phyloP scores from a whole-genome alignment of 2,329 filamentous ascomycete genomes.

The Hypoxylon sp. region DNA sequence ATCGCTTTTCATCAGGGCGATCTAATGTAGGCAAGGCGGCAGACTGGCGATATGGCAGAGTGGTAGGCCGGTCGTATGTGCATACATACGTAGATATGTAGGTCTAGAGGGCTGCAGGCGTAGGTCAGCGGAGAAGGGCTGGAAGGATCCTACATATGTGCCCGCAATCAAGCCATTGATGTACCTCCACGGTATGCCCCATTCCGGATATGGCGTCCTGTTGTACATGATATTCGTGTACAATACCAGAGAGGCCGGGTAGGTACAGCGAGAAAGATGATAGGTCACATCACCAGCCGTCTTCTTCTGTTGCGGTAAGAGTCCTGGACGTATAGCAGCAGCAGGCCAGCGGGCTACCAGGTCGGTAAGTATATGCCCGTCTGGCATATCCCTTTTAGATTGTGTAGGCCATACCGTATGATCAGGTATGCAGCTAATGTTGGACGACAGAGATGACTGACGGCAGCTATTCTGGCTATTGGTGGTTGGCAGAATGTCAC shows the following conservation, averaged over 20 bases:
- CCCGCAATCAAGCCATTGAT: not conserved
- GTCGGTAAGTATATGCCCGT: not conserved
- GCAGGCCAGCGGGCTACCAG: too few relatives aligned
- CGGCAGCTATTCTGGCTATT: slow-evolving; percentile 17
- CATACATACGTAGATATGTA: slow-evolving; percentile 13
- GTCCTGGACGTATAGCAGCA: too few relatives aligned
- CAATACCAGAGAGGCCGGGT: too few relatives aligned
- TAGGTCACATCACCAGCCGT: slow-evolving; percentile 3
- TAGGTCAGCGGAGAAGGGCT: slow-evolving; percentile 31
- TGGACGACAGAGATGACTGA: not conserved
- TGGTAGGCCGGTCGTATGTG: too few relatives aligned
- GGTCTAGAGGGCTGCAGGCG: slow-evolving; percentile 5
- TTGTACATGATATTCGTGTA: not conserved
- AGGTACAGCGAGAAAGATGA: not conserved
- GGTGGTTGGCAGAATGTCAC: slow-evolving; percentile 5
- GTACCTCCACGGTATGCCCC: not conserved
- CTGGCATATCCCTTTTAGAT: too few relatives aligned
- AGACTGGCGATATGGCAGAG: too few relatives aligned
- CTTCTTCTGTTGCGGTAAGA: slow-evolving; percentile 13
- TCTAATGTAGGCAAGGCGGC: slow-evolving; percentile 21
- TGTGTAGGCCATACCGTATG: not conserved
- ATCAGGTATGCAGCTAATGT: not conserved
- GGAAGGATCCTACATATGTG: slow-evolving; percentile 11
- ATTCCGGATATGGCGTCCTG: not conserved
- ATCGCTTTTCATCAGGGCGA: slow-evolving; percentile 35